Conservation (phyloP, 2,329 filamentous ascomycete species). For the Colletotrichum tanaceti region DNA sequence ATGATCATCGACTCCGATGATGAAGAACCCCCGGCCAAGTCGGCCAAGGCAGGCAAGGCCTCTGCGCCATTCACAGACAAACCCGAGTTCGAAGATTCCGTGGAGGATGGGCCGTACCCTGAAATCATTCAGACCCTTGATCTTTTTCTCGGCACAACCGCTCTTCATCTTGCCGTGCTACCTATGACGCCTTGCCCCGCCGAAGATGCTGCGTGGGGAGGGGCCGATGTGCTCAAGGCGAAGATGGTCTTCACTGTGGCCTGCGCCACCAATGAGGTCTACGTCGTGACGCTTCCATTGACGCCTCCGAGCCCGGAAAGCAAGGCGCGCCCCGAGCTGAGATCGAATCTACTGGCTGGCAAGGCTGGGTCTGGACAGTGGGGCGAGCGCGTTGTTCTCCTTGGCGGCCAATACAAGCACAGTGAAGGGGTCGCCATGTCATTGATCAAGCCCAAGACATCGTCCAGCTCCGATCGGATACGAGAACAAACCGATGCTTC, state of each 20-base stretch:
- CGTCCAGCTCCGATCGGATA: constrained; percentile 31
- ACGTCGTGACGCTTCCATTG: constrained; percentile 69
- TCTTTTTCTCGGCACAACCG: constrained; percentile 67
- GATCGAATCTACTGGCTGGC: constrained; percentile 61
- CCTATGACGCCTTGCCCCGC: constrained; percentile 62
- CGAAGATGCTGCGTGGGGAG: constrained; percentile 62
- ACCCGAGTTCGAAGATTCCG: constrained; percentile 67
- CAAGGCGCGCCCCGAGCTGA: constrained; percentile 67
- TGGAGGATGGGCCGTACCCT: constrained; percentile 60
- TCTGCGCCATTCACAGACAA: constrained; percentile 59
- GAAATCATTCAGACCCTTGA: constrained; percentile 71
- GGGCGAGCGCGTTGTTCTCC: constrained; percentile 68
- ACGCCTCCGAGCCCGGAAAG: constrained; percentile 71
- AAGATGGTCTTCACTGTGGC: constrained; percentile 71
- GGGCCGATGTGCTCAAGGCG: constrained; percentile 62
- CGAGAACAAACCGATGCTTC: constrained; percentile 25
- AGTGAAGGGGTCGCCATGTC: constrained; percentile 69
- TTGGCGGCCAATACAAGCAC: constrained; percentile 64
- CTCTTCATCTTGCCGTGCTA: constrained; percentile 66
- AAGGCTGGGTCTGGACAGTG: constrained; percentile 71
- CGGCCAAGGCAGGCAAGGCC: constrained; percentile 48
- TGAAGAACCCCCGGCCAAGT: constrained; percentile 57
- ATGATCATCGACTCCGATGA: constrained; percentile 75
- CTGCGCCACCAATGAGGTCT: constrained; percentile 67
- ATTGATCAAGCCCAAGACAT: constrained; percentile 56